Base-by-base conservation (phyloP, 1,139 yeast genomes). In the Suhomyces bolitotheri region DNA sequence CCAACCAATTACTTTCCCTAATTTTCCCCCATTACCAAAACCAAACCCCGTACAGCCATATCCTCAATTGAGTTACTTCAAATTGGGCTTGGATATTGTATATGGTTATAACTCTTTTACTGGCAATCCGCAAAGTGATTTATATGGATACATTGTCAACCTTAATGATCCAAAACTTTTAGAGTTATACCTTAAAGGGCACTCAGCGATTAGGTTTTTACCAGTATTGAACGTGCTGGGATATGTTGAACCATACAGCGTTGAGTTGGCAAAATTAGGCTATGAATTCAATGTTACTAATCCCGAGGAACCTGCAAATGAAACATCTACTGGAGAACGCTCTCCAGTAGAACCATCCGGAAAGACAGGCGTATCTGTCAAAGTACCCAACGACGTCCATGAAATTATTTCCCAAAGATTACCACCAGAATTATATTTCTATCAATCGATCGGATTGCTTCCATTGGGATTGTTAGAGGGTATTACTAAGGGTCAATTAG, bases 401-500 rank as follows among this genome's bases (percentile, higher is more conserved):
- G 92, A 83, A 33, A 76, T 90, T 35, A 73, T 92, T 34, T 89
- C 95, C 4, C 90, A 86, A 56, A 76, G 94, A 52, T 68, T 92
- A 36, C 96, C 97, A 1, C 86, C 89, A 31, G 97, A 90, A 60
- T 70, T 85, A 29, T 82, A 80, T 54, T 88, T 83, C 54, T 92
- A 89, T 59, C 79, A 81, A 52, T 82, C 95, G 0, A 62, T 84
- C 36, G 98, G 97, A 1, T 57, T 90, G 27, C 65, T 84, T 16
- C 78, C 84, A 6, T 69, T 85, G 6, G 80, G 78, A 41, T 57
- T 86, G 25, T 68, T 85, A 33, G 86, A 84, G 44, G 77, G 88
- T 0, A 69, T 89, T 15, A 72, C 86, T 0, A 78, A 77, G 37
- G 94, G 92, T 2, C 65, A 66, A 25, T 72, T 78, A 41, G 63